Evolutionary conservation across 305 asterid species (phyloP), one percentile per base, ranked within the genome.

Genomic region (Fraxinus floribunda): DNA sequence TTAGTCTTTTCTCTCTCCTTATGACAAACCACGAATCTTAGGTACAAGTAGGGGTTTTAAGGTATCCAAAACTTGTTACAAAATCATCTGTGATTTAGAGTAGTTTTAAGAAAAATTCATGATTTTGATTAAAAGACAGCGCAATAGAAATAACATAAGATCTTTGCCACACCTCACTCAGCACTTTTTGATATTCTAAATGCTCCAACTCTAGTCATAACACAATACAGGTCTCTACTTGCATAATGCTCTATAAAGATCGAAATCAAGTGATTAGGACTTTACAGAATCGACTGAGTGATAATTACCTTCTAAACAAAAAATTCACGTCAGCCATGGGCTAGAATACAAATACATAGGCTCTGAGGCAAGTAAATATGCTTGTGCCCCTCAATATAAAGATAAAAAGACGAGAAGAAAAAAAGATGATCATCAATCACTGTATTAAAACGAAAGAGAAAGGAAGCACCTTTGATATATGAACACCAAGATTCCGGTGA

Each of bases 401-500:
- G 52, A 62, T n/a, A 39, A 46, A 49, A 35, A 18, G 8, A 5
- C 11, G 39, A 49, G 49, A 38, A 20, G 32, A 16, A 29, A 46
- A 70, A 6, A 55, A n/a, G 35, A 73, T 74, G 64, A 36, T 24
- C 46, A 16, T 68, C 75, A 22, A 30, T 39, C 74, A 80, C 77
- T 46, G 77, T 5, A 16, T 3, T 32, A 15, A 72, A 64, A 75
- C 0, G 20, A 16, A 30, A 71, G 76, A 71, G 26, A 68, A 71
- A 80, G 34, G 49, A 79, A 0, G 77, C 82, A 95, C 99, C 99
- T 95, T 95, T 34, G 99, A 96, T 85, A 96, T 86, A 87, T 96
- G 99, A 88, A 96, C 99, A 84, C 99, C 99, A 79, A 96, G 99
- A 90, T 96, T 96, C 75, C 99, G 94, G 88, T 96, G 99, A 91